A percentile compares a stretch with the other conserved stretches of the same genome.
phyloP scores from a whole-genome alignment of 2,329 filamentous ascomycete species.

The Periconia digitata region DNA sequence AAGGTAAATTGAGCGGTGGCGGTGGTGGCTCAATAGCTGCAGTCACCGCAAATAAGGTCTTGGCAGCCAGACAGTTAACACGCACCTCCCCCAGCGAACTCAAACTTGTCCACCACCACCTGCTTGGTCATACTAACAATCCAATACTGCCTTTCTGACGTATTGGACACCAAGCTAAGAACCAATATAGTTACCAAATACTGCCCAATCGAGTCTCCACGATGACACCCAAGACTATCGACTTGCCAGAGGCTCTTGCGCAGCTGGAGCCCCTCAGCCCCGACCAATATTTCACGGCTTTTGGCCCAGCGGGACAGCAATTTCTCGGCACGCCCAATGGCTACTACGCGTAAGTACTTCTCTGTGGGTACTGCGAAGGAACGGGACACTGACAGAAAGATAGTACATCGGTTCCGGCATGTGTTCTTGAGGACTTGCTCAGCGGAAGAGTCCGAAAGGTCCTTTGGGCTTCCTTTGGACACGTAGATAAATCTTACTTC shows the following conservation, averaged over 20 bases:
- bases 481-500: slow-evolving; percentile 27
- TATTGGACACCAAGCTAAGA: no score
- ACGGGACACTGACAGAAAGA: neutral
- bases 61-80: no score
- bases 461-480: slow-evolving; percentile 29
- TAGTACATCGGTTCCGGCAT: slow-evolving; percentile 23
- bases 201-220: neutral
- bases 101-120: no score
- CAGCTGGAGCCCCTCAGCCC: slow-evolving; percentile 16
- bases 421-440: slow-evolving; percentile 11
- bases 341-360: slow-evolving; percentile 24
- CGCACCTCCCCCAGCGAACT: no score
- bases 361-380: neutral
- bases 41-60: no score
- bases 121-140: no score
- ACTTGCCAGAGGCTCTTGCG: slow-evolving; percentile 11
- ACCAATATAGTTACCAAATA: no score
- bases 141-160: no score
- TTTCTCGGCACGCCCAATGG: slow-evolving; percentile 31
- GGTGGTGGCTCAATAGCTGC: no score
- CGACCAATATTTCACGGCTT: slow-evolving; percentile 29
- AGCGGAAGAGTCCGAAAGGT: slow-evolving; percentile 16
- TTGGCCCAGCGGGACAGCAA: slow-evolving; percentile 22
- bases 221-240: neutral
- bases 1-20: no score